These are phyloP conservation scores for Verticillium dahliae DNA, from an alignment of 2,329 filamentous ascomycete species.

Conservation along the genomic window DNA sequence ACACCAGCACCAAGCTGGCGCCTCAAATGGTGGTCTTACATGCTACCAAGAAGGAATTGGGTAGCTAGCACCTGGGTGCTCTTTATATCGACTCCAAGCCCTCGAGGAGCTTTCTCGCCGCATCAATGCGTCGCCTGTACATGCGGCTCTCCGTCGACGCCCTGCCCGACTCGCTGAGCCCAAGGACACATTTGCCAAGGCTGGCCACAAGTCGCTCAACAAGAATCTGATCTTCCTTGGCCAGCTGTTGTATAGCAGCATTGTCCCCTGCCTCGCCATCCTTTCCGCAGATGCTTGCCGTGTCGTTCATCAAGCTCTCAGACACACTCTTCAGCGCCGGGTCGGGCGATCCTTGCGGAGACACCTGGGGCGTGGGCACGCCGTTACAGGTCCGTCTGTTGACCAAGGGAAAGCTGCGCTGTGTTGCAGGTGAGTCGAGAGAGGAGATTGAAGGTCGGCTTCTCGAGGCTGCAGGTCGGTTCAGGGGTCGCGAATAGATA, in stretches of 20 bases:
- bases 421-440: constrained; percentile 51
- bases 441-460: constrained; percentile 53
- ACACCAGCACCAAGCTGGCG: not conserved
- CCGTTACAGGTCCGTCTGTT: constrained; percentile 40
- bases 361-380: constrained; percentile 32
- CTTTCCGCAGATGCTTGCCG: constrained; percentile 32
- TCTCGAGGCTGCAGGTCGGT: constrained; percentile 28
- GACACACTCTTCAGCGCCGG: constrained; percentile 40
- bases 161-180: constrained; percentile 46
- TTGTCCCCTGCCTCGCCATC: constrained; percentile 22
- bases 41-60: not conserved
- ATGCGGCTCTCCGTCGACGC: constrained; percentile 53
- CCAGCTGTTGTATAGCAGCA: constrained; percentile 37
- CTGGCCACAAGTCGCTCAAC: constrained; percentile 54
- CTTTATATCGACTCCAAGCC: constrained; percentile 28
- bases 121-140: constrained; percentile 66
- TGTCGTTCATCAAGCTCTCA: constrained; percentile 41
- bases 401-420: constrained; percentile 56
- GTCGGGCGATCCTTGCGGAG: constrained; percentile 35
- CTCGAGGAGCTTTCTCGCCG: constrained; percentile 66
- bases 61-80: not conserved
- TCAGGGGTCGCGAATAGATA: constrained; percentile 33
- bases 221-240: constrained; percentile 51
- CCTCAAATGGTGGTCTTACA: not conserved
- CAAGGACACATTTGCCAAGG: constrained; percentile 54